phyloP scores from a whole-genome alignment of 73 alveolate genomes.

The Paramecium tetraurelia region DNA sequence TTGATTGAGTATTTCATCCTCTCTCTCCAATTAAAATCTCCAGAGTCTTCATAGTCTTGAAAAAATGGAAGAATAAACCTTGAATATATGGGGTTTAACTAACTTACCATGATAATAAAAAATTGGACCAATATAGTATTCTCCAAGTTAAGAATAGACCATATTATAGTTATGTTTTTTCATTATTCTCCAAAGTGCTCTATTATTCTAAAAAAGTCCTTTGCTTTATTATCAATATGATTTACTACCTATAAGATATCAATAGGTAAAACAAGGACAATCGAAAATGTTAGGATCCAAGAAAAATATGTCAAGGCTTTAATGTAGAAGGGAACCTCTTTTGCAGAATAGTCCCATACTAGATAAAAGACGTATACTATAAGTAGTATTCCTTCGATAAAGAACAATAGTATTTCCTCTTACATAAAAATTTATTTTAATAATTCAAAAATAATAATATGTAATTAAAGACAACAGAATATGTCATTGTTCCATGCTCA shows the following conservation, averaged over 20 bases:
- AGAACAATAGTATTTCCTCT: neutral
- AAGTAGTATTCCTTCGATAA: neutral
- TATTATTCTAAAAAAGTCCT: neutral
- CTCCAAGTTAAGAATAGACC: constrained; percentile 21
- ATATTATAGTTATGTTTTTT: neutral
- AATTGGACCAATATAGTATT: constrained; percentile 52
- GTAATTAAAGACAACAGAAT: neutral
- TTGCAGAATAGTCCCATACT: constrained; percentile 52
- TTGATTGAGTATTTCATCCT: constrained; percentile 31
- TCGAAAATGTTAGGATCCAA: constrained; percentile 53
- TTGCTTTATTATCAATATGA: neutral
- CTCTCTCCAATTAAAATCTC: neutral
- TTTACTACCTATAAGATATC: constrained; percentile 37
- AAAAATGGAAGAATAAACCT: constrained; percentile 17
- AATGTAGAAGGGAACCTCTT: constrained; percentile 44
- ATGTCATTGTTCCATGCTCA: neutral
- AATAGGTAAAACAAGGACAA: constrained; percentile 45
- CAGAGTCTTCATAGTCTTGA: neutral
- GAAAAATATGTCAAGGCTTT: constrained; percentile 52
- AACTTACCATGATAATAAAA: constrained; percentile 44
- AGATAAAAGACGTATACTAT: constrained; percentile 15
- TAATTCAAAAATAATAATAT: neutral
- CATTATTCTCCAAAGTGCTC: neutral
- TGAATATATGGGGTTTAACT: neutral
- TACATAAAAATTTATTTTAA: neutral